Evolutionary conservation across 2,329 filamentous ascomycete species (phyloP).

Genomic region (Colletotrichum sansevieriae): DNA sequence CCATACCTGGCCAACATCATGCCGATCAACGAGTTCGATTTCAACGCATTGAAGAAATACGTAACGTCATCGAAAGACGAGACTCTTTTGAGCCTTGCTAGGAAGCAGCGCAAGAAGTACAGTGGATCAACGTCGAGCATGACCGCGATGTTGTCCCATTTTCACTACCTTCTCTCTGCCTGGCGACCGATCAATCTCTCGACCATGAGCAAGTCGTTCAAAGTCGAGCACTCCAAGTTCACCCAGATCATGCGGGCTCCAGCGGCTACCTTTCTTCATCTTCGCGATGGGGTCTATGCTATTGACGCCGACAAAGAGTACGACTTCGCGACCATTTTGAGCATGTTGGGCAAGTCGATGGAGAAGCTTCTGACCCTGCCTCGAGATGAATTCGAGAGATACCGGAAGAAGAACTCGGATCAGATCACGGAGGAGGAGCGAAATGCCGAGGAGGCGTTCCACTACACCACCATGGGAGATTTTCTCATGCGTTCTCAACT

Average conservation of each 20-base stretch:
- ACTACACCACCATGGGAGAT: conserved; percentile 88
- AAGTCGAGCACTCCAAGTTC: conserved; percentile 71
- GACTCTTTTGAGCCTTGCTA: conserved; percentile 77
- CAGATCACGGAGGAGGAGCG: conserved; percentile 79
- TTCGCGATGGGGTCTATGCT: conserved; percentile 88
- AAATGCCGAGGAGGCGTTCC: conserved; percentile 81
- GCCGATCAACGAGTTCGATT: conserved; percentile 94
- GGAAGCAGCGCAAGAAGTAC: conserved; percentile 79
- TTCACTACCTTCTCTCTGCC: conserved; percentile 89
- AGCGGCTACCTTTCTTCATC: conserved; percentile 83
- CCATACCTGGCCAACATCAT: conserved; percentile 94
- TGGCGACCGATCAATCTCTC: conserved; percentile 81
- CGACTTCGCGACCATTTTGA: conserved; percentile 86
- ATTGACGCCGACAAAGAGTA: conserved; percentile 97
- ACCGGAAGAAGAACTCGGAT: conserved; percentile 76
- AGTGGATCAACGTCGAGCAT: conserved; percentile 97
- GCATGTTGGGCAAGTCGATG: conserved; percentile 94
- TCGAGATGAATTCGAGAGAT: conserved; percentile 87
- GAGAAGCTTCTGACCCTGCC: conserved; percentile 92
- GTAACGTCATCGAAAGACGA: conserved; percentile 91
- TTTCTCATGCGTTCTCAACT: conserved; percentile 96
- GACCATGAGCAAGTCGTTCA: conserved; percentile 77
- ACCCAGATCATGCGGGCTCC: conserved; percentile 81
- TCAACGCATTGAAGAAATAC: conserved; percentile 85
- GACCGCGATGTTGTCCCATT: conserved; percentile 88